Evolutionary conservation across 2,329 filamentous ascomycete genomes (phyloP), one percentile per base, ranked within the genome.

Genomic region (Colletotrichum cordylinicola): DNA sequence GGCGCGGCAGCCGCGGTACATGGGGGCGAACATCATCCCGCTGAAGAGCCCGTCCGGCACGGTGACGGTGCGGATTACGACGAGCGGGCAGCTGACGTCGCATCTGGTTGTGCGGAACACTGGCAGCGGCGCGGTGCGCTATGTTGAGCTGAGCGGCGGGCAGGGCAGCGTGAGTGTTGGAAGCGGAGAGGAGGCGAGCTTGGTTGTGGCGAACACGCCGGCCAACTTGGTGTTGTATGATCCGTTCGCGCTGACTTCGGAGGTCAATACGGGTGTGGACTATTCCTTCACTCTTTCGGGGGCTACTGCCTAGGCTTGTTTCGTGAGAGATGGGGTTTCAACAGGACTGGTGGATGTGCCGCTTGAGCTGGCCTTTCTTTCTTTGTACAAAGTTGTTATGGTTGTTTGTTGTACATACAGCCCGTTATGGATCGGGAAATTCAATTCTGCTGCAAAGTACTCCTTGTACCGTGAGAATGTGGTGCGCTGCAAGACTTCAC

Each of bases 1-100:
- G 0, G 84, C 82, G 8, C 82, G 87, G 3, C 80, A 81, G 18
- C 88, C 88, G 24, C 80, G 82, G 21, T 90, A 90, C 79, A 87
- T 90, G 86, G 88, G 88, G 1, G 84, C 87, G 62, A 89, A 86
- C 78, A 89, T 89, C 76, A 84, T 87, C 55, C 87, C 87, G 3
- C 81, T 89, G 10, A 84, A 83, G 13, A 83, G 78, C 1, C 82
- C 83, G 0, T 83, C 83, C 0, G 78, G 81, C 15, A 80, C 79
- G 18, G 79, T 85, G 0, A 76, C 77, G 6, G 82, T 85, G 31
- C 81, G 80, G 62, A 80, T 88, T 16, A 81, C 83, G 4, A 81
- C 85, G 0, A 77, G 78, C 4, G 82, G 77, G 24, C 81, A 84
- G 6, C 86, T 86, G 70, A 87, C 84, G 1, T 86, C 85, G 4